A percentile compares a stretch with the other conserved stretches of the same genome.
Evolutionary conservation across 331 rosid genomes (phyloP).

Genomic region (Telfairia occidentalis): DNA sequence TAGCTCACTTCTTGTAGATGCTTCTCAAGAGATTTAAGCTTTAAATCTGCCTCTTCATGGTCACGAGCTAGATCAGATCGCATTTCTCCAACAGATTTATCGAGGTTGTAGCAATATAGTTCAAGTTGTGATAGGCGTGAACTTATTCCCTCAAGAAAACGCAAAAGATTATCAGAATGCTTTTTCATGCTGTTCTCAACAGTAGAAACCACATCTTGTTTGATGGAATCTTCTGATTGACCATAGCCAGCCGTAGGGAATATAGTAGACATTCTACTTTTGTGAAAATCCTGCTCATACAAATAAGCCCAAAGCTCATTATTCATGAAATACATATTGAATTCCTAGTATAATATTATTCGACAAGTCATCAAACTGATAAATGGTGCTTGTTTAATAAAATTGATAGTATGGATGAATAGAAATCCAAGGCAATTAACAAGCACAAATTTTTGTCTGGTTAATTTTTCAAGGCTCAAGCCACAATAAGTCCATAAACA

Average conservation of each 20-base stretch:
- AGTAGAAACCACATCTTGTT: slow-evolving; percentile 49
- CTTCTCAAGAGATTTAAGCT: slow-evolving; percentile 67
- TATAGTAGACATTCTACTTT: slow-evolving; percentile 40
- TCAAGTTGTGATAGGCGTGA: slow-evolving; percentile 79
- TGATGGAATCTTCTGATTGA: slow-evolving; percentile 44
- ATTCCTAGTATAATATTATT: neutral
- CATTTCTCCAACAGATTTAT: slow-evolving; percentile 88
- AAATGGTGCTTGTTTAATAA: neutral
- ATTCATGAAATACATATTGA: neutral
- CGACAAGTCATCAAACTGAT: neutral
- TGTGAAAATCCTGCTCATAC: slow-evolving; percentile 47
- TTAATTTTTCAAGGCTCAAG: neutral
- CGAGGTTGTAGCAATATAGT: slow-evolving; percentile 81
- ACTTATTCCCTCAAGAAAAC: slow-evolving; percentile 88
- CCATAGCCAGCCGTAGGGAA: slow-evolving; percentile 46
- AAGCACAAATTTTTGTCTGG: neutral
- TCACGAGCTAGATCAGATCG: slow-evolving; percentile 64
- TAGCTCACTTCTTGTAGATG: slow-evolving; percentile 73
- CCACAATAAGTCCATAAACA: neutral
- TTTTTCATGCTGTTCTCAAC: slow-evolving; percentile 84
- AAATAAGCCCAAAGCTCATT: neutral
- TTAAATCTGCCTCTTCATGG: slow-evolving; percentile 63
- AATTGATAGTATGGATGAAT: neutral
- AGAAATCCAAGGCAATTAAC: neutral
- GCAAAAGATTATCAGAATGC: slow-evolving; percentile 57